Base-by-base conservation (phyloP, 2,329 filamentous ascomycete genomes). In the Cercospora nicotianae region DNA sequence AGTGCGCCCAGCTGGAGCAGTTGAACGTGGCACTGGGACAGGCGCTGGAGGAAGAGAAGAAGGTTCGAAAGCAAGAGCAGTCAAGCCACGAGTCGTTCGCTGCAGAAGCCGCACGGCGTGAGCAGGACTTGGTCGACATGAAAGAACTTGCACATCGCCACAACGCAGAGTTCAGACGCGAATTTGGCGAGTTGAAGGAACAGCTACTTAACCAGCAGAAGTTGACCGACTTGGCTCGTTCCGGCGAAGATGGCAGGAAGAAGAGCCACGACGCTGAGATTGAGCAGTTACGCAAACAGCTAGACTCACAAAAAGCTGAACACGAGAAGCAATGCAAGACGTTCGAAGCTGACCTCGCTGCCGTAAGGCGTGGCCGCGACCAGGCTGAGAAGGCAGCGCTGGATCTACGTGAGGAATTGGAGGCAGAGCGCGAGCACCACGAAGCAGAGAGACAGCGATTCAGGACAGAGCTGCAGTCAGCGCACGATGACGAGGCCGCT, bases 1-100 rank as follows among this genome's bases (percentile, higher is more conserved):
- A 73, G 36, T 75, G 73, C 31, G 63, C 72, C 28, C 73, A 76
- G 63, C 71, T 75, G 9, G 71, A 76, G 48, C 67, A 72, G n/a
- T 65, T 76, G 61, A 77, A 75, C 28, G 67, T 63, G 18, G 69
- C 70, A 5, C 67, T 74, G 18, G 72, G 69, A 30, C 67, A 73
- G 30, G 73, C 72, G 7, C 58, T 75, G 2, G 71, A 75, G 23
- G 72, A 75, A 33, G 75, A 77, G 60, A 67, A 68, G 36, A 70
- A 70, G 12, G 57, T 64, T 30, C 70, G 74, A 9, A 71, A 69
- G 59, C 64, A 73, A 26, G 73, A 73, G 59, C 69, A 70, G 36
- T 59, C 60, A 4, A 65, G 59, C 5, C 68, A 73, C 39, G 72
- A 74, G 39, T 60, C 69, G 12, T 64, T 66, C 8, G 63, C 71